These are phyloP conservation scores for Chlorella sp. DNA, from an alignment of 139 green algal species.

Conservation along the genomic window DNA sequence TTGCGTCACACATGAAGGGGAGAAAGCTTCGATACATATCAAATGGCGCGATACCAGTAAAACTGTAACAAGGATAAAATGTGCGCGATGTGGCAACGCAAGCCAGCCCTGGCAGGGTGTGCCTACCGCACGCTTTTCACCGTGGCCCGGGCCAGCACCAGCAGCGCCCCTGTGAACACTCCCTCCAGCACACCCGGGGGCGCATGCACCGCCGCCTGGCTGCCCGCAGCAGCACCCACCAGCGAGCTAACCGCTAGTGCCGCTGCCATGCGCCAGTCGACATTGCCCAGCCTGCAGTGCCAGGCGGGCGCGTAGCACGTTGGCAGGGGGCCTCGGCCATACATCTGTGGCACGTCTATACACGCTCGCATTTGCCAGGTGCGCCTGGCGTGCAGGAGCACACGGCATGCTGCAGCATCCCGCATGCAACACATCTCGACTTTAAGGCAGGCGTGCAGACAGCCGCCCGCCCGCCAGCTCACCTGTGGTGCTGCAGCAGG, in stretches of 20 bases:
- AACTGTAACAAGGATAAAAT: too few relatives aligned
- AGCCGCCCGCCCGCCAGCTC: background rate
- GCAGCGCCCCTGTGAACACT: conserved; percentile 67
- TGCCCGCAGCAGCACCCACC: conserved; percentile 58
- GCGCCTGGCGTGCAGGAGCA: background rate
- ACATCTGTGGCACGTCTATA: too few relatives aligned
- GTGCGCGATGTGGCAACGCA: too few relatives aligned
- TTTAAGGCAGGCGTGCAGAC: too few relatives aligned
- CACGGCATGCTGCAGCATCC: background rate
- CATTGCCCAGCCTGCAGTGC: conserved; percentile 63
- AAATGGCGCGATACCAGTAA: too few relatives aligned
- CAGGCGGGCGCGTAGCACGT: background rate
- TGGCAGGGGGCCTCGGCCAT: too few relatives aligned
- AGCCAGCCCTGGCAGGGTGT: too few relatives aligned
- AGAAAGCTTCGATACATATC: too few relatives aligned
- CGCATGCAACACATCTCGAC: too few relatives aligned
- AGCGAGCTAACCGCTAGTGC: conserved; percentile 59
- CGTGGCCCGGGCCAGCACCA: conserved; percentile 65
- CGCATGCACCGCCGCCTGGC: conserved; percentile 55
- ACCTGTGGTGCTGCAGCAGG: conserved; percentile 60
- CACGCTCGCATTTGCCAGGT: background rate
- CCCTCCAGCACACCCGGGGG: conserved; percentile 63
- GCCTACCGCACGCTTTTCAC: conserved; percentile 22
- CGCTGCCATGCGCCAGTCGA: conserved; percentile 71
- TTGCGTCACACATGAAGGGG: too few relatives aligned